Evolutionary conservation across 2,329 filamentous ascomycete species (phyloP).

Genomic region (Plenodomus biglobosus): DNA sequence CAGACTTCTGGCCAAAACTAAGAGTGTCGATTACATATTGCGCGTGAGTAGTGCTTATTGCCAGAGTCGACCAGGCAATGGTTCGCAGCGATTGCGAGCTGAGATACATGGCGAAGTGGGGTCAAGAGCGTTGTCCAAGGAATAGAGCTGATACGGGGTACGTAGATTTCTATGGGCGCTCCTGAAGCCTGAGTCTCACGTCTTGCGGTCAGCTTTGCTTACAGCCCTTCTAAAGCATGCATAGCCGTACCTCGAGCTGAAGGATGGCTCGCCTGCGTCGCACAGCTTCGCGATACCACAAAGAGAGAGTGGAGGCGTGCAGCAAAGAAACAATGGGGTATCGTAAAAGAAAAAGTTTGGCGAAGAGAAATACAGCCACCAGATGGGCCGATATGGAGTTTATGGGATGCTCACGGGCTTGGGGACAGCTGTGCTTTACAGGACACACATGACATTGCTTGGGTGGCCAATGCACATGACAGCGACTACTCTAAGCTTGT

Average conservation of each 20-base stretch:
- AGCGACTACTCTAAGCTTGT: conserved; percentile 16
- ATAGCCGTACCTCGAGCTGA: conserved; percentile 8
- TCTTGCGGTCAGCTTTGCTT: not conserved
- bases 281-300: conserved; percentile 22
- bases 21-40: conserved; percentile 71
- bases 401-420: conserved; percentile 25
- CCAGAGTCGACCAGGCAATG: conserved; percentile 46
- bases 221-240: too few species aligned
- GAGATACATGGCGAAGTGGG: conserved; percentile 36
- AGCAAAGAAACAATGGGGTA: conserved; percentile 29
- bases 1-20: conserved; percentile 71
- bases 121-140: not conserved
- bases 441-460: conserved; percentile 19
- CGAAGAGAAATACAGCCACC: conserved; percentile 19
- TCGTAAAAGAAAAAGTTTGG: conserved; percentile 22
- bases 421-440: conserved; percentile 43
- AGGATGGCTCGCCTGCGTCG: conserved; percentile 19
- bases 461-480: conserved; percentile 31
- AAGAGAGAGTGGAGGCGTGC: conserved; percentile 5
- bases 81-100: conserved; percentile 45
- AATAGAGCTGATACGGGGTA: too few species aligned
- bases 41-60: conserved; percentile 58
- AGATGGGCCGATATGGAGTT: conserved; percentile 23
- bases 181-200: too few species aligned
- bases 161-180: too few species aligned